A percentile compares a stretch with the other conserved stretches of the same genome.
These are phyloP conservation scores for Metschnikowia bowlesiae DNA, from an alignment of 805 yeast genomes.

Conservation along the genomic window DNA sequence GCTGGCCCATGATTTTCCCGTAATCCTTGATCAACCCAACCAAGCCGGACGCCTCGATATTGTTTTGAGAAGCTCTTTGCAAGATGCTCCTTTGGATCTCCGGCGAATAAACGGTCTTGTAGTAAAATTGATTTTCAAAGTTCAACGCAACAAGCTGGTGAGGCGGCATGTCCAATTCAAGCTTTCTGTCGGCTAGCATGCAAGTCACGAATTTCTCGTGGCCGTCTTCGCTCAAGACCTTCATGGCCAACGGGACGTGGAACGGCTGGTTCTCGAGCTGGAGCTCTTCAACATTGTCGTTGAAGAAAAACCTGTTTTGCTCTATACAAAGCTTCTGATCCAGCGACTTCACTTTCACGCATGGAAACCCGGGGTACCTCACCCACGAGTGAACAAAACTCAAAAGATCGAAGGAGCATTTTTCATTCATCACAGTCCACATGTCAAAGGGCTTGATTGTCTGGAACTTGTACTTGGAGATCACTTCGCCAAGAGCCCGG, in stretches of 20 bases:
- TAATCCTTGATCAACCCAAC: conserved; percentile 37
- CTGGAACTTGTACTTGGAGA: conserved; percentile 30
- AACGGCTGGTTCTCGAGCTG: conserved; percentile 53
- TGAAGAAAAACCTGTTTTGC: conserved; percentile 36
- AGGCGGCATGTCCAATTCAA: conserved; percentile 26
- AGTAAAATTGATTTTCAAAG: conserved; percentile 43
- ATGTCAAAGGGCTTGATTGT: conserved; percentile 47
- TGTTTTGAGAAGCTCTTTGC: conserved; percentile 19
- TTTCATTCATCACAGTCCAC: conserved; percentile 43
- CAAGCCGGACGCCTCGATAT: conserved; percentile 28
- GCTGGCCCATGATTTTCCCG: conserved; percentile 33
- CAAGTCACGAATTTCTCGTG: conserved; percentile 27
- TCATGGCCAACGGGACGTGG: conserved; percentile 55
- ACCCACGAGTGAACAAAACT: conserved; percentile 59
- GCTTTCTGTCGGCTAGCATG: conserved; percentile 41
- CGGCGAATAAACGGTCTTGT: conserved; percentile 44
- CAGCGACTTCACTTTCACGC: conserved; percentile 35
- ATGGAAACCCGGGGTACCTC: conserved; percentile 56
- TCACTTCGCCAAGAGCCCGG: conserved; percentile 34
- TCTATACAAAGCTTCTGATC: conserved; percentile 25
- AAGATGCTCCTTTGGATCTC: conserved; percentile 13
- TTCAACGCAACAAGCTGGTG: conserved; percentile 39
- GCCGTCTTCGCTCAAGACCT: conserved; percentile 27
- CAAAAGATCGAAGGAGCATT: conserved; percentile 40
- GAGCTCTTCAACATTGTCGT: conserved; percentile 20